Conservation (phyloP, 176 grass and related monocot genomes). For the Hordeum vulgare region DNA sequence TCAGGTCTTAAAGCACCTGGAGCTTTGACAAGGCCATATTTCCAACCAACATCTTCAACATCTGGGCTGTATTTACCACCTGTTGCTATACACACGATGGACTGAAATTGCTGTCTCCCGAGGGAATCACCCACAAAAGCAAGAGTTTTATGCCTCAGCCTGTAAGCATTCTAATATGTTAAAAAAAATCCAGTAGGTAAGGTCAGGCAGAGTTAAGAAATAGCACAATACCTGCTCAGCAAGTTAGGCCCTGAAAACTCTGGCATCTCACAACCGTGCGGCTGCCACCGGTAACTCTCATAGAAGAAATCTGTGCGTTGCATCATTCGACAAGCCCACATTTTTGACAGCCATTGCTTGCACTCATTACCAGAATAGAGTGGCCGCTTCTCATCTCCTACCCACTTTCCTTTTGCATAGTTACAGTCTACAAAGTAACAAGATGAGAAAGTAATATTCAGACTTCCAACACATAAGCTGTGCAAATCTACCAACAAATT, state of each 20-base stretch:
- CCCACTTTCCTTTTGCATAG: constrained; percentile 90
- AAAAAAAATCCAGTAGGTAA: constrained; percentile 10
- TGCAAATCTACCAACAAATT: not conserved
- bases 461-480: not conserved
- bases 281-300: constrained; percentile 80
- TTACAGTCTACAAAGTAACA: constrained; percentile 63
- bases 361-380: constrained; percentile 85
- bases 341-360: constrained; percentile 79
- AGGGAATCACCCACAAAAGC: constrained; percentile 96
- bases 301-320: constrained; percentile 61
- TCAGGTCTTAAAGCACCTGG: constrained; percentile 79
- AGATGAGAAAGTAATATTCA: not conserved
- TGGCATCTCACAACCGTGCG: constrained; percentile 69
- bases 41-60: constrained; percentile 70
- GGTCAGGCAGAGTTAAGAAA: not conserved
- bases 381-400: constrained; percentile 54
- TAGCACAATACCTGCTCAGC: constrained; percentile 46
- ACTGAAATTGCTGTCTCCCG: constrained; percentile 96
- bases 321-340: constrained; percentile 97
- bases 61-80: constrained; percentile 59
- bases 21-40: constrained; percentile 78
- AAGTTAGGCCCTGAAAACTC: constrained; percentile 66
- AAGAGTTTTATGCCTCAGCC: constrained; percentile 82
- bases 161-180: constrained; percentile 30
- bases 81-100: constrained; percentile 85